phyloP scores from a whole-genome alignment of 225 moss, liverwort and hornwort species.

The Straminergon stramineum region DNA sequence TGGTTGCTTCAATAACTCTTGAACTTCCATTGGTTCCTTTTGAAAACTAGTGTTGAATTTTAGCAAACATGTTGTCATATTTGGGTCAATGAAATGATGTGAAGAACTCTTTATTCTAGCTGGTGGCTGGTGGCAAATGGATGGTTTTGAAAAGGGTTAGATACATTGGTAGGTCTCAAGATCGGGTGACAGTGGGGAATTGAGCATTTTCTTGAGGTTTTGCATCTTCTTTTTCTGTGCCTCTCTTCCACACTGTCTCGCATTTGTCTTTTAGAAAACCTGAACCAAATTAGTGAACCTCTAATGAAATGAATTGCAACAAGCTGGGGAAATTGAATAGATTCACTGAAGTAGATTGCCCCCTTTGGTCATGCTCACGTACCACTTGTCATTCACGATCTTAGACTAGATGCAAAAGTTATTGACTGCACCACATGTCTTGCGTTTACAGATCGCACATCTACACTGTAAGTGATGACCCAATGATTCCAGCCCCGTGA shows the following conservation, averaged over 20 bases:
- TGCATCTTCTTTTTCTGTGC: not conserved
- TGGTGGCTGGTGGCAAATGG: not conserved
- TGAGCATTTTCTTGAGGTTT: not conserved
- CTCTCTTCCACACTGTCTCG: not conserved
- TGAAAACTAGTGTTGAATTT: not conserved
- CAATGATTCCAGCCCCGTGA: not conserved
- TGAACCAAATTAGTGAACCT: not conserved
- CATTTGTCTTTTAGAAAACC: not conserved
- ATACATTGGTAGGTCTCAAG: no score
- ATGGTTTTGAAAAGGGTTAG: not conserved
- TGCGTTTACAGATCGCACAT: no score
- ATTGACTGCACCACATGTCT: not conserved
- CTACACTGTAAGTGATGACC: not conserved
- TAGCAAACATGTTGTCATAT: not conserved
- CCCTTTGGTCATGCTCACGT: not conserved
- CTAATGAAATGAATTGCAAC: not conserved
- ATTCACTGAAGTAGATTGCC: not conserved
- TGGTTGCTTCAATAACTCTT: not conserved
- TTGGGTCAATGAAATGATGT: not conserved
- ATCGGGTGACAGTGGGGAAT: not conserved
- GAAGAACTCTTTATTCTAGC: no score
- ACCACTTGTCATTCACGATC: not conserved
- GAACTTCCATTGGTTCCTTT: no score
- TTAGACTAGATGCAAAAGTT: no score
- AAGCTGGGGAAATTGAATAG: not conserved